Evolutionary conservation across 306 rosid species (phyloP).

Genomic region (Fragaria ananassa): DNA sequence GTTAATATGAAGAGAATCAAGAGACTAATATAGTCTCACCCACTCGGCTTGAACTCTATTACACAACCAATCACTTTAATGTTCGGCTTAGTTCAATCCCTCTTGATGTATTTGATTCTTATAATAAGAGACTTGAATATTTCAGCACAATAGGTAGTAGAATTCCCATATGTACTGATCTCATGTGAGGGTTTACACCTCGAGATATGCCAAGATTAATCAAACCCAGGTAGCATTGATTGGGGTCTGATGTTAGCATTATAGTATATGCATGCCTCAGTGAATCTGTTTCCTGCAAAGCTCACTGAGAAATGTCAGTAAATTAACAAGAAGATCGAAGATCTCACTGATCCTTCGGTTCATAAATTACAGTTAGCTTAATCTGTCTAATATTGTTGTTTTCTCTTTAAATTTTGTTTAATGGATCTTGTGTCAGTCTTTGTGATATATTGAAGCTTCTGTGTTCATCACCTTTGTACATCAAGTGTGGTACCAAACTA

Average conservation of each 20-base stretch:
- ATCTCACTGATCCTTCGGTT: not conserved
- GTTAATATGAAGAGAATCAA: not conserved
- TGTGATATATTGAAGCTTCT: not conserved
- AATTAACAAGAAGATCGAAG: not conserved
- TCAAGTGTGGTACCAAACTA: not conserved
- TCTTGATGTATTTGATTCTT: not conserved
- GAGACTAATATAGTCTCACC: not conserved
- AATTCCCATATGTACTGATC: not conserved
- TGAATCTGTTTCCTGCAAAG: not conserved
- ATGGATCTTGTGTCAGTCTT: not conserved
- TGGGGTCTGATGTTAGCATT: not conserved
- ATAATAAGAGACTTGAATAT: not conserved
- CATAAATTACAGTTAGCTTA: not conserved
- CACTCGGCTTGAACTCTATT: not conserved
- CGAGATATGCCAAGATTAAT: slow-evolving; percentile 15
- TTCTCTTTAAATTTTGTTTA: not conserved
- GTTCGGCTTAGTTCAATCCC: not conserved
- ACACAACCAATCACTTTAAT: not conserved
- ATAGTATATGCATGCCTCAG: not conserved
- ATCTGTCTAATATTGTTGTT: not conserved
- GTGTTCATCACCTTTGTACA: not conserved
- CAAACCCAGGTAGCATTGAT: not conserved
- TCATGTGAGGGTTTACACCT: slow-evolving; percentile 6
- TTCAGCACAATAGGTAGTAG: not conserved
- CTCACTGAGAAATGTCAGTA: not conserved